Conservation (phyloP, 768 basidiomycete genomes). For the Cystofilobasidium bisporidii region DNA sequence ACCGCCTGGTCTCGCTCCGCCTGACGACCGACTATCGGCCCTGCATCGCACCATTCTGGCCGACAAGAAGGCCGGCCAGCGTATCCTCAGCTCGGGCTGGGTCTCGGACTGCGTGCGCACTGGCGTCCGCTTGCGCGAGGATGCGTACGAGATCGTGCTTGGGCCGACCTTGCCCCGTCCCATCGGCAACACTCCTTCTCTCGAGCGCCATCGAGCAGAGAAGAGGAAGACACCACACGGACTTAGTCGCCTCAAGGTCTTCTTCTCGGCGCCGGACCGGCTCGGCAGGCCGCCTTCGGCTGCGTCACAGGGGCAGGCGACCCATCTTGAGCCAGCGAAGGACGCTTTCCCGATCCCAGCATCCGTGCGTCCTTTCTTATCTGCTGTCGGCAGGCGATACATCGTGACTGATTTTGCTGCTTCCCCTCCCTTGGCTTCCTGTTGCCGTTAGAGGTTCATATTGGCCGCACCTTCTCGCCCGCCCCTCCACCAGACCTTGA, state of each 20-base stretch:
- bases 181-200: too few species aligned
- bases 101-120: slow-evolving; percentile 13
- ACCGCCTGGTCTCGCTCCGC: background rate
- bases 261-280: background rate
- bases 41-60: slow-evolving; percentile 11
- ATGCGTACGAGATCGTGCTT: slow-evolving; percentile 4
- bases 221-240: background rate
- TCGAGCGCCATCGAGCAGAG: too few species aligned
- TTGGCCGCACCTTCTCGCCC: too few species aligned
- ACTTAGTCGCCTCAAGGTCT: background rate
- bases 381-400: too few species aligned
- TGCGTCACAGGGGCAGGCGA: background rate
- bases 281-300: background rate
- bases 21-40: background rate
- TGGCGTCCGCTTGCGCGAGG: slow-evolving; percentile 2
- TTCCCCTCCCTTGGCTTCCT: too few species aligned
- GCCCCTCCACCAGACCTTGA: too few species aligned
- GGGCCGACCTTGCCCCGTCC: background rate
- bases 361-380: too few species aligned
- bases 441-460: too few species aligned
- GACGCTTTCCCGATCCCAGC: too few species aligned
- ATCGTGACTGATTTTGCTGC: too few species aligned
- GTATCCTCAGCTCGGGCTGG: slow-evolving; percentile 16
- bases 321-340: too few species aligned
- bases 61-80: background rate